Evolutionary conservation across 2,329 filamentous ascomycete species (phyloP), one percentile per base, ranked within the genome.

Genomic region (Colletotrichum spinosum): DNA sequence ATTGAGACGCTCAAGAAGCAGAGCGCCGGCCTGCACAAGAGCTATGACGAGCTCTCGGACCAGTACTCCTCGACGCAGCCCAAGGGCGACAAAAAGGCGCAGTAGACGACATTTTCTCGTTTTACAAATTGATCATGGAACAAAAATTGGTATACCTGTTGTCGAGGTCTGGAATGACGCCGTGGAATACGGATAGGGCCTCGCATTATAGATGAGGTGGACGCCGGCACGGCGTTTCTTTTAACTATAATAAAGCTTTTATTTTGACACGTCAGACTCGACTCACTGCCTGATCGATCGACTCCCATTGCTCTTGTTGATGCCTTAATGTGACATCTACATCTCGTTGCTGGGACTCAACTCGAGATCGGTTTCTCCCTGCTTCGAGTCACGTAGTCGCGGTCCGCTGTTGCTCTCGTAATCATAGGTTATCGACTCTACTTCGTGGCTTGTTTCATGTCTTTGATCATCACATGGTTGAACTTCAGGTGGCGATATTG

Each of bases 1-100:
- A 88, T 97, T 71, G 88, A 91, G 80, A 92, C 88, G 62, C 83
- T 98, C 72, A 97, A 97, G 90, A 97, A 97, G 86, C 96, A 99
- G 86, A 88, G 90, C 68, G 88, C 92, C 76, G 92, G 92, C 55
- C 85, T 98, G 67, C 89, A 89, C 78, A 87, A 89, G 76, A 94
- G 97, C 83, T 98, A 97, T 80, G 88, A 92, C 77, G 88, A 90
- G 71, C 84, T 98, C 72, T 90, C 92, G 69, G 94, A 98, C 75
- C 89, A 96, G 84, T 91, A 94, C 72, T 86, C 89, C 65, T 81
- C 83, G 65, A 84, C 86, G 11, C 81, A 85, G 70, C 72, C 79
- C 62, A 80, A 84, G 51, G 78, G 76, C 11, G 83, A 84, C 57
- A 88, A 87, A 80, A 92, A 92, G 83, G 80, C 83, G 12, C 82